A percentile compares a stretch with the other conserved stretches of the same genome.
Evolutionary conservation across 2,329 filamentous ascomycete genomes (phyloP).

Genomic region (Alternaria incomplexa): DNA sequence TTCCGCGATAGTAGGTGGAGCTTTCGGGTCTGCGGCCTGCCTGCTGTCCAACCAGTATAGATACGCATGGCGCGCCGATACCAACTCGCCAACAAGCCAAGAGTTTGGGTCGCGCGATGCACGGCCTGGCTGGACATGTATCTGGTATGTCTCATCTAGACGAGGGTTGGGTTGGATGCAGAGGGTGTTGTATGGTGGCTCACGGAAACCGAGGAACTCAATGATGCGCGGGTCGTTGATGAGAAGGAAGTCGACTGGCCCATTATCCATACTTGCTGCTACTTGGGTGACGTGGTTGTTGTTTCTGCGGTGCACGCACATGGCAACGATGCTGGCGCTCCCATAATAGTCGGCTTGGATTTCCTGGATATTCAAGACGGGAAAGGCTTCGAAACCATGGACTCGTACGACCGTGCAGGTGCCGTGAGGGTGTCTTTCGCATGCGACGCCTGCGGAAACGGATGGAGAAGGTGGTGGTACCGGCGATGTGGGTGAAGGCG

Average conservation of each 20-base stretch:
- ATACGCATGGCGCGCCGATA: constrained; percentile 20
- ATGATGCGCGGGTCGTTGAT: constrained; percentile 18
- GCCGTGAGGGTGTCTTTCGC: background rate
- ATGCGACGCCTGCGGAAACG: background rate
- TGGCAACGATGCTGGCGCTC: constrained; percentile 7
- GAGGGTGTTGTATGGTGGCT: background rate
- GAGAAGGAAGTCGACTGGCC: constrained; percentile 20
- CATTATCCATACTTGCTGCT: constrained; percentile 17
- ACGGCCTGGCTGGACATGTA: constrained; percentile 7
- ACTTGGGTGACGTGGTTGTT: constrained; percentile 11
- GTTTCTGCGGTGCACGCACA: constrained; percentile 7
- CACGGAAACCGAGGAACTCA: constrained; percentile 11
- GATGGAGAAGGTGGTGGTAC: background rate
- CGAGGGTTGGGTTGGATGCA: background rate
- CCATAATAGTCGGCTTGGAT: constrained; percentile 19
- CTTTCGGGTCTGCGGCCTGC: constrained; percentile 7
- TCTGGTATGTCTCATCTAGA: constrained; percentile 17
- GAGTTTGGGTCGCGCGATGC: background rate
- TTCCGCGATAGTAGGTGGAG: constrained; percentile 10
- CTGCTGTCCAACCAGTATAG: constrained; percentile 23
- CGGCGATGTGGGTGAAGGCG: background rate
- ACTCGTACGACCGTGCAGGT: constrained; percentile 6
- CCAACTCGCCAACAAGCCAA: constrained; percentile 20
- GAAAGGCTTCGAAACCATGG: constrained; percentile 19
- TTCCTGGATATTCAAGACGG: constrained; percentile 14